Evolutionary conservation across 192 early-diverging fungal species (phyloP).

Genomic region (Rhizophagus clarus): DNA sequence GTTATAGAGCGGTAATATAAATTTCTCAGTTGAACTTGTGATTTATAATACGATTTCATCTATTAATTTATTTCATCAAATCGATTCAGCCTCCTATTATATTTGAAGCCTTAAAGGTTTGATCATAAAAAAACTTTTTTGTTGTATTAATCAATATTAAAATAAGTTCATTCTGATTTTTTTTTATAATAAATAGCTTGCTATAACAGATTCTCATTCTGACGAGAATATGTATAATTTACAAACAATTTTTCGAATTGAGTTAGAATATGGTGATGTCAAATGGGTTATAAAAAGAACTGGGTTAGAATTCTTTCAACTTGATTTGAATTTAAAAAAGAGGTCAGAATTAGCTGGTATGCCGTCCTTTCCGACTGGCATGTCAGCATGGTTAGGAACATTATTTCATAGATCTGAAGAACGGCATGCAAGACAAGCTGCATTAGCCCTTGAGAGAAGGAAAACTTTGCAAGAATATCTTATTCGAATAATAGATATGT

Average conservation of each 20-base stretch:
- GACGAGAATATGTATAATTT: conserved; percentile 36
- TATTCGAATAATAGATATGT: conserved; percentile 53
- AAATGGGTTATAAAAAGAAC: conserved; percentile 75
- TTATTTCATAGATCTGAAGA: conserved; percentile 25
- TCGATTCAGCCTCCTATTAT: not conserved
- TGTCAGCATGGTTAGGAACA: not conserved
- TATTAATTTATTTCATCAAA: not conserved
- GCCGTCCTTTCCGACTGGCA: conserved; percentile 37
- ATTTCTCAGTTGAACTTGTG: conserved; percentile 10
- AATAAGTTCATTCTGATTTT: not conserved
- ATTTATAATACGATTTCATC: not conserved
- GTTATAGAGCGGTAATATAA: conserved; percentile 39
- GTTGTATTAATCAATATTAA: not conserved
- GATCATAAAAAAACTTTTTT: not conserved
- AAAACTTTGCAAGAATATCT: conserved; percentile 64
- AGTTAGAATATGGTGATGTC: conserved; percentile 74
- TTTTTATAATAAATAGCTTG: conserved; percentile 44
- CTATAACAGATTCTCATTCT: conserved; percentile 50
- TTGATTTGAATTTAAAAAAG: conserved; percentile 65
- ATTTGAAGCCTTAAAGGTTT: conserved; percentile 3
- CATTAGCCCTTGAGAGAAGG: conserved; percentile 53
- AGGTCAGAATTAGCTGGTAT: conserved; percentile 44
- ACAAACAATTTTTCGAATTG: conserved; percentile 66
- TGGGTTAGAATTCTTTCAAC: conserved; percentile 63
- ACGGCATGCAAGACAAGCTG: conserved; percentile 36